phyloP scores from a whole-genome alignment of 257 asterid genomes.

The Galeopsis tetrahit region DNA sequence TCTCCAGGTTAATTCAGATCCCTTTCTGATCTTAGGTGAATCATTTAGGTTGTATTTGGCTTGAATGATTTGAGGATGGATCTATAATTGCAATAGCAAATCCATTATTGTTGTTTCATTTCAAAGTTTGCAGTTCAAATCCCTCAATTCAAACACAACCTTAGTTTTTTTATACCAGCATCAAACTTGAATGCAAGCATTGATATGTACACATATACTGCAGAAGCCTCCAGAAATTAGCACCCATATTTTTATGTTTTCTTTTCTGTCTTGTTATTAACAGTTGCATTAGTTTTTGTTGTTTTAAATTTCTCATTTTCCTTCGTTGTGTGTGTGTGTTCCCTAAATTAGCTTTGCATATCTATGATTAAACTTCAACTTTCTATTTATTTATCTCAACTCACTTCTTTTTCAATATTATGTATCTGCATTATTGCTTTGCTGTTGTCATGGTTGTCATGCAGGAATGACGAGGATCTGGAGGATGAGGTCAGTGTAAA shows the following conservation, averaged over 20 bases:
- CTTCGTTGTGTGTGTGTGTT: background rate
- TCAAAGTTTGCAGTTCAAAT: background rate
- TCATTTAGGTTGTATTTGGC: background rate
- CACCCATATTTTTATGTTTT: background rate
- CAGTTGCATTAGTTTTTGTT: background rate
- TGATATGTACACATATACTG: background rate
- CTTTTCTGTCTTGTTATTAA: background rate
- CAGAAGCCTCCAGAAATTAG: constrained; percentile 17
- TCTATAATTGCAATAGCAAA: background rate
- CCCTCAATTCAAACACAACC: background rate
- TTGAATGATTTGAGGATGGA: background rate
- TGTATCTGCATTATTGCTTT: constrained; percentile 24
- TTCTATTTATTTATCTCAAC: background rate
- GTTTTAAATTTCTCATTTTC: background rate
- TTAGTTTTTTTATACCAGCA: background rate
- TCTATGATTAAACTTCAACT: background rate
- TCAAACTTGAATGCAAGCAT: constrained; percentile 12
- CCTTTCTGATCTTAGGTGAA: constrained; percentile 17
- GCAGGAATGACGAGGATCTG: constrained; percentile 46
- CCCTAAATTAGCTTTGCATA: background rate
- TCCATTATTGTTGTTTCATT: background rate
- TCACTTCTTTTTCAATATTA: constrained; percentile 13
- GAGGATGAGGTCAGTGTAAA: constrained; percentile 54
- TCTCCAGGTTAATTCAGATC: constrained; percentile 47
- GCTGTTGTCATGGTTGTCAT: constrained; percentile 37